Conservation (phyloP, 2,329 filamentous ascomycete genomes). For the Whalleya microplaca region DNA sequence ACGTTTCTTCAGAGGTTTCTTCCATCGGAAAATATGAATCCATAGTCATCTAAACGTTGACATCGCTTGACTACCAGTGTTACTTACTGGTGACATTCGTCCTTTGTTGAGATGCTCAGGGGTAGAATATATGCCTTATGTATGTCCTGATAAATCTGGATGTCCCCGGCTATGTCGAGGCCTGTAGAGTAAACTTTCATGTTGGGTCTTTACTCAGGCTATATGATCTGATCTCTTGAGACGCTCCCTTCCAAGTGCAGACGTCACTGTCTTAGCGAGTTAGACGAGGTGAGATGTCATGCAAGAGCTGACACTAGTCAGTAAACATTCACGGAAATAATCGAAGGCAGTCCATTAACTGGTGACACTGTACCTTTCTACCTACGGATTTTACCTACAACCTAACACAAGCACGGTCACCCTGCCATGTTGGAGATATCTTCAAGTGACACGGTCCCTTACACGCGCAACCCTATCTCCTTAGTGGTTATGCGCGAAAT, state of each 20-base stretch:
- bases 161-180: no score
- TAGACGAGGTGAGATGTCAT: background rate
- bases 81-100: background rate
- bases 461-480: background rate
- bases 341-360: background rate
- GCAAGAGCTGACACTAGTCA: background rate
- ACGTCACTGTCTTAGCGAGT: background rate
- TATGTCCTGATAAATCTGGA: no score
- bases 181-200: no score
- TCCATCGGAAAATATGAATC: background rate
- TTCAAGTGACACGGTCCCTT: conserved; percentile 15
- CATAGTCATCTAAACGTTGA: conserved; percentile 9
- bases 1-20: conserved; percentile 6
- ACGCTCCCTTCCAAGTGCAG: background rate
- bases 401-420: background rate
- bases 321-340: background rate
- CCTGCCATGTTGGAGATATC: background rate
- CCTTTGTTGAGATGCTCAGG: background rate
- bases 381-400: background rate
- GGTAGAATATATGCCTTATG: background rate
- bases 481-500: background rate
- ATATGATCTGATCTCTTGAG: background rate
- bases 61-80: conserved; percentile 13
- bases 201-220: background rate
- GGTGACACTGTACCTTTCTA: background rate